Percentiles rank a stretch among this genome's conserved stretches.
Conservation (phyloP, 805 yeast genomes). For the Blastobotrys attinorum region DNA sequence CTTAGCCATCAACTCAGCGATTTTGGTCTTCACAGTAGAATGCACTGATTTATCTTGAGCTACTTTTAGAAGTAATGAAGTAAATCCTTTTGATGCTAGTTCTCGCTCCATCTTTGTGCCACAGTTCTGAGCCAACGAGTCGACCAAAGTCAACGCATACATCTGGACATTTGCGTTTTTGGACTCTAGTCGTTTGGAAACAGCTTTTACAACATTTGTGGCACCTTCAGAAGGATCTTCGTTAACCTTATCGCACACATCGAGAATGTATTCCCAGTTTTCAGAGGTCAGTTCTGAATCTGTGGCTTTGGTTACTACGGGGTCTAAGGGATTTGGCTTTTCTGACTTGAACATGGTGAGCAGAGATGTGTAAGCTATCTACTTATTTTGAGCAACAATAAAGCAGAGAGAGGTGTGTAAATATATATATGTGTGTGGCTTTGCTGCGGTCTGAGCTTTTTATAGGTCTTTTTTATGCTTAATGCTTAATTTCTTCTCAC, state of each 20-base stretch:
- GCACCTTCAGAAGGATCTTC: conserved; percentile 53
- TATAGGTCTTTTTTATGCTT: no score
- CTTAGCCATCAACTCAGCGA: conserved; percentile 62
- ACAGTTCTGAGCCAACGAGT: conserved; percentile 67
- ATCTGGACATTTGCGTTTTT: conserved; percentile 60
- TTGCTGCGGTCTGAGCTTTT: no score
- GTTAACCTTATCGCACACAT: conserved; percentile 58
- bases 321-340: conserved; percentile 22
- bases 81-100: conserved; percentile 51
- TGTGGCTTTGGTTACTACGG: conserved; percentile 43
- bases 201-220: conserved; percentile 37
- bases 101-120: conserved; percentile 61
- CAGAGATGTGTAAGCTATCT: no score
- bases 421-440: no score
- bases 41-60: conserved; percentile 53
- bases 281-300: conserved; percentile 55
- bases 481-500: no score
- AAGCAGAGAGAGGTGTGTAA: no score
- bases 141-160: conserved; percentile 43
- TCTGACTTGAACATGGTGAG: conserved; percentile 22
- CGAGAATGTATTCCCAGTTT: conserved; percentile 58
- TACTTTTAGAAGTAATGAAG: conserved; percentile 40
- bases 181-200: conserved; percentile 41
- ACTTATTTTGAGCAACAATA: no score
- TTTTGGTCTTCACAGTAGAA: conserved; percentile 52